Percentiles rank a stretch among this genome's conserved stretches.
phyloP scores from a whole-genome alignment of 805 yeast species.

The Saccharomycopsis selenospora region DNA sequence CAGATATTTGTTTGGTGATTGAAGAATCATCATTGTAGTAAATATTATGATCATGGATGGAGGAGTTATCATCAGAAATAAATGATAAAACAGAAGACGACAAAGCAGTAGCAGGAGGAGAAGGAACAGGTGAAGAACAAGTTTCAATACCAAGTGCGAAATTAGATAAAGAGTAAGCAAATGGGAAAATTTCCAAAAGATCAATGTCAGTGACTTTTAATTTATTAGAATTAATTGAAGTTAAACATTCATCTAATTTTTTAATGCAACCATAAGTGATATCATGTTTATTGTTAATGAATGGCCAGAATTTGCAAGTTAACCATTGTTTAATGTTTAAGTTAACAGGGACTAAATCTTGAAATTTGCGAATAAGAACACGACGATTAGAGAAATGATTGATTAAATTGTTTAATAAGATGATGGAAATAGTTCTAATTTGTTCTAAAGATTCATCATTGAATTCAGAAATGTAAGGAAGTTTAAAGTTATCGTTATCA shows the following conservation, averaged over 20 bases:
- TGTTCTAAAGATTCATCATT: conserved; percentile 1
- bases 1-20: background rate
- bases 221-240: conserved; percentile 1
- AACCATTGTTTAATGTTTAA: background rate
- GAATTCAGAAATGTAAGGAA: conserved; percentile 11
- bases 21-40: background rate
- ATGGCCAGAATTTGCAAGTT: background rate
- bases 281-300: background rate
- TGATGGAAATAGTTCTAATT: conserved; percentile 7
- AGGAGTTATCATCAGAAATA: conserved; percentile 2
- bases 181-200: conserved; percentile 4
- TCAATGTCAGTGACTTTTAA: conserved; percentile 8
- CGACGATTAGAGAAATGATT: background rate
- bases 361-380: background rate
- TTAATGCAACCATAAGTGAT: background rate
- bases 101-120: background rate
- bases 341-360: background rate
- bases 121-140: background rate
- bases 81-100: conserved; percentile 1
- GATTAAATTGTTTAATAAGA: conserved; percentile 9
- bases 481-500: conserved; percentile 4
- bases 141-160: conserved; percentile 12
- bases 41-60: too few species aligned
- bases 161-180: conserved; percentile 6
- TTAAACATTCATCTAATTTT: conserved; percentile 1